phyloP scores from a whole-genome alignment of 1,284 basidiomycete species.

The Ustilago vetiveriae region DNA sequence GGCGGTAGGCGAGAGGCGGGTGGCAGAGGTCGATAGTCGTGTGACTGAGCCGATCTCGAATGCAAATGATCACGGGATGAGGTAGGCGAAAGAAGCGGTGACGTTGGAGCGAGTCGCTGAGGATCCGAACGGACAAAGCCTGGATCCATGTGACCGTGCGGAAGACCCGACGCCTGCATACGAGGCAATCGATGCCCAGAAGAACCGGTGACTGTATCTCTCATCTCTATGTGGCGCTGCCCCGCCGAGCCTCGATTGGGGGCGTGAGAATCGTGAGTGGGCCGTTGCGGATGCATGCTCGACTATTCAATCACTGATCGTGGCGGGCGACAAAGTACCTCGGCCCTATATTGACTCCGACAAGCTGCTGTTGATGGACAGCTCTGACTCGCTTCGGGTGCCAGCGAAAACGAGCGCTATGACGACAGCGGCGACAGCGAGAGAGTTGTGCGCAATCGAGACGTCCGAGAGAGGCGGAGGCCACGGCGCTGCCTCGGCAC shows the following conservation, averaged over 20 bases:
- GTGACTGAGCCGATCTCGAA: not conserved
- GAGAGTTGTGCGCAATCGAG: too few species aligned
- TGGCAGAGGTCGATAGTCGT: slow-evolving; percentile 3
- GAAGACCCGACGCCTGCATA: slow-evolving; percentile 22
- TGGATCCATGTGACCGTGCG: slow-evolving; percentile 17
- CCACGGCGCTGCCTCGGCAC: too few species aligned
- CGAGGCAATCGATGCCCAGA: slow-evolving; percentile 11
- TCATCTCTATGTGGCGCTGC: slow-evolving; percentile 16
- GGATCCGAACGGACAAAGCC: not conserved
- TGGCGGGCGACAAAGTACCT: too few species aligned
- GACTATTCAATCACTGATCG: too few species aligned
- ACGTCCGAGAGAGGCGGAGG: too few species aligned
- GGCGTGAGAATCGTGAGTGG: slow-evolving; percentile 12
- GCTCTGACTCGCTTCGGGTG: not conserved
- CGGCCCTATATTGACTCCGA: too few species aligned
- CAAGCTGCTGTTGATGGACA: not conserved
- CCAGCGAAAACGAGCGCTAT: not conserved
- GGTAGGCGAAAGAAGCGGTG: slow-evolving; percentile 3
- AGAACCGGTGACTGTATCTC: slow-evolving; percentile 1
- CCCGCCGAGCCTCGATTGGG: slow-evolving; percentile 1
- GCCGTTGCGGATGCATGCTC: slow-evolving; percentile 20
- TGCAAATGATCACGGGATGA: not conserved
- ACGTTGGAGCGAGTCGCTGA: slow-evolving; percentile 2
- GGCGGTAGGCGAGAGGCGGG: not conserved
- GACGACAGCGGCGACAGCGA: too few species aligned